These are phyloP conservation scores for Prunus persica DNA, from an alignment of 306 rosid genomes.

Conservation along the genomic window Prunus_persica_NCBIv2 NC_034014.1:26210501-26211000, in stretches of 20 bases:
- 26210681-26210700: background rate
- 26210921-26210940: background rate
- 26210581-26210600: background rate
- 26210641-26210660: background rate
- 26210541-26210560: background rate
- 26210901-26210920: background rate
- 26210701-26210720: background rate
- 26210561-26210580: background rate
- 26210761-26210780: no score
- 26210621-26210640: background rate
- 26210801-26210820: background rate
- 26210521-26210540: background rate
- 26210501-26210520: background rate
- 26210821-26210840: background rate
- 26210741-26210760: background rate
- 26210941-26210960: background rate
- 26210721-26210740: background rate
- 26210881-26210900: background rate
- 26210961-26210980: no score
- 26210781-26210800: no score
- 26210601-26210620: conserved; percentile 11
- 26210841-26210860: background rate
- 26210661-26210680: background rate
- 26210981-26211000: background rate
- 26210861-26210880: background rate